phyloP scores from a whole-genome alignment of 176 grass and related monocot genomes.

The Urochloa ruziziensis region DNA sequence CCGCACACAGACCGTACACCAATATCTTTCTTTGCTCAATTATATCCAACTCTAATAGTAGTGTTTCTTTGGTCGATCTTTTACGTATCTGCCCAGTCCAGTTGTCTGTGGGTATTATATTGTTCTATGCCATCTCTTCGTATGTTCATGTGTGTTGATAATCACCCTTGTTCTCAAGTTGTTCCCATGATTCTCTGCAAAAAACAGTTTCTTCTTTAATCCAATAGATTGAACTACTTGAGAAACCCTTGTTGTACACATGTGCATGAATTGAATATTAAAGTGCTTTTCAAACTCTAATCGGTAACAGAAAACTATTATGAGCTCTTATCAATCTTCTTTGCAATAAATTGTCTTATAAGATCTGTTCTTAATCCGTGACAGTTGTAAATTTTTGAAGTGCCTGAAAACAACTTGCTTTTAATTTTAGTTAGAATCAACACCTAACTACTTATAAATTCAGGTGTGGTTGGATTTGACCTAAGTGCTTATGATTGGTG shows the following conservation, averaged over 20 bases:
- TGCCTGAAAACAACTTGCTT: neutral
- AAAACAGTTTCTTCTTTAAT: neutral
- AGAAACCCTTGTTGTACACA: neutral
- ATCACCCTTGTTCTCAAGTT: neutral
- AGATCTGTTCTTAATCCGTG: neutral
- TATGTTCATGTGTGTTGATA: neutral
- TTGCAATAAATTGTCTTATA: neutral
- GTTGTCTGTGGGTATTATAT: neutral
- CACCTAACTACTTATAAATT: neutral
- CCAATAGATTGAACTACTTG: neutral
- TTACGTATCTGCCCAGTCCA: neutral
- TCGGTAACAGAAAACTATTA: neutral
- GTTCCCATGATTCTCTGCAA: neutral
- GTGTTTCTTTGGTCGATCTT: neutral
- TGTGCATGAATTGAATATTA: neutral
- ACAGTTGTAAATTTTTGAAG: neutral
- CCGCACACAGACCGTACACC: too few relatives aligned
- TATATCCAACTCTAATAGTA: neutral
- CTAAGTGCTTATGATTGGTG: neutral
- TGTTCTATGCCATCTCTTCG: neutral
- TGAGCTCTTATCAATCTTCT: neutral
- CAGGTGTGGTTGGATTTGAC: neutral
- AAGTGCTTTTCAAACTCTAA: neutral
- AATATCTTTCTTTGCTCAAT: too few relatives aligned
- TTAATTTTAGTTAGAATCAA: neutral